phyloP scores from a whole-genome alignment of 257 asterid species.

The Agastache rugosa region DNA sequence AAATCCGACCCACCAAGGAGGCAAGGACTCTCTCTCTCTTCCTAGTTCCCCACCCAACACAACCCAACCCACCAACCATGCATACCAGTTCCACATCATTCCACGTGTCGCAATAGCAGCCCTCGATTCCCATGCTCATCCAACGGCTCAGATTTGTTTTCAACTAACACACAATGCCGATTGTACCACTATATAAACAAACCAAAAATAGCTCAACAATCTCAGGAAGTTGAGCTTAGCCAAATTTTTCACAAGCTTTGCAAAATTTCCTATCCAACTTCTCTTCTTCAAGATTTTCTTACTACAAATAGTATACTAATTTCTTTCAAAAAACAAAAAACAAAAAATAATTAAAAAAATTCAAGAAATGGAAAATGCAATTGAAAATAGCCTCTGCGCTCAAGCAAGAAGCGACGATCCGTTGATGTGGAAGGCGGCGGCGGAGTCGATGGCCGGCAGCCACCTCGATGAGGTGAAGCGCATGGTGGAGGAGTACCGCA shows the following conservation, averaged over 20 bases:
- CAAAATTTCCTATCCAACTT: constrained; percentile 17
- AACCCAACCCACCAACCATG: constrained; percentile 35
- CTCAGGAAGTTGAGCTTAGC: constrained; percentile 43
- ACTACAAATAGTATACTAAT: not conserved
- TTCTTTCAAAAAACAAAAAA: not conserved
- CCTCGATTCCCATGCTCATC: constrained; percentile 20
- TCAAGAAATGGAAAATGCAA: constrained; percentile 18
- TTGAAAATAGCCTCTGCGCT: not conserved
- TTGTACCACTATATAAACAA: constrained; percentile 42
- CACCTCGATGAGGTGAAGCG: constrained; percentile 51
- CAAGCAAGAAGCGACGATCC: constrained; percentile 30
- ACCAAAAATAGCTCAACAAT: constrained; percentile 37
- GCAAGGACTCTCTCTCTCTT: no score
- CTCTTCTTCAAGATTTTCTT: not conserved
- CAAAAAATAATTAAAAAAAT: no score
- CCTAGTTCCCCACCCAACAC: no score
- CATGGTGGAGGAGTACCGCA: constrained; percentile 50
- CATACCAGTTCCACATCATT: constrained; percentile 14
- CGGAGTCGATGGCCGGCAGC: constrained; percentile 40
- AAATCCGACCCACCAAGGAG: not conserved
- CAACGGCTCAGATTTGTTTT: constrained; percentile 20
- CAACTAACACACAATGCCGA: constrained; percentile 43
- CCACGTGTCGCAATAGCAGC: constrained; percentile 33
- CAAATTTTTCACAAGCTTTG: constrained; percentile 36
- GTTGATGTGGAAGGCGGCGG: constrained; percentile 43